phyloP scores from a whole-genome alignment of 192 early-diverging fungal species.

The Coemansia sp. region DNA sequence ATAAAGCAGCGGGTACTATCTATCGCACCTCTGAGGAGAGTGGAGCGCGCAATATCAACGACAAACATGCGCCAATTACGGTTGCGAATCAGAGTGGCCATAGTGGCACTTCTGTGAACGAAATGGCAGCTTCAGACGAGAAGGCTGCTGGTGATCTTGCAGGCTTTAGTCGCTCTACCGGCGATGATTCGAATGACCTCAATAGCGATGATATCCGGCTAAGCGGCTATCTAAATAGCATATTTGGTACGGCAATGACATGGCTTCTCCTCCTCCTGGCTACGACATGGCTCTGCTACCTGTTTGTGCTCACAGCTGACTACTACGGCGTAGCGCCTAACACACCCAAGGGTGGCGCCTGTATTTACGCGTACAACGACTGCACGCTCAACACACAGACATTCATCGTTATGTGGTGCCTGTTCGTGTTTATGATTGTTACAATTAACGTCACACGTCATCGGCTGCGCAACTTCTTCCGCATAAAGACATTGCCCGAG shows the following conservation, averaged over 20 bases:
- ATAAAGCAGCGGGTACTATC: background rate
- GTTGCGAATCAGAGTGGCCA: background rate
- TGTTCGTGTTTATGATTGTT: conserved; percentile 52
- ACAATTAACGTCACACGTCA: conserved; percentile 33
- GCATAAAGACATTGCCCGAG: conserved; percentile 46
- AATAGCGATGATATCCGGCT: conserved; percentile 34
- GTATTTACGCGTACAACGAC: conserved; percentile 36
- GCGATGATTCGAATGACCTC: conserved; percentile 16
- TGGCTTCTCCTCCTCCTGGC: conserved; percentile 40
- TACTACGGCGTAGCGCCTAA: conserved; percentile 39
- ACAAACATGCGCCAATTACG: background rate
- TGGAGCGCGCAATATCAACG: background rate
- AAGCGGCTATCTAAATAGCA: conserved; percentile 47
- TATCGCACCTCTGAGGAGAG: background rate
- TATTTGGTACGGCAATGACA: conserved; percentile 45
- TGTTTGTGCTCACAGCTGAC: conserved; percentile 49
- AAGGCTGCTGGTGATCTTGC: background rate
- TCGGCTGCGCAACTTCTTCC: conserved; percentile 56
- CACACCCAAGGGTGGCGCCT: conserved; percentile 13
- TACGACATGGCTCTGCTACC: conserved; percentile 33
- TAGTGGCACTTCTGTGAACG: conserved; percentile 3
- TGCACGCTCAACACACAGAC: conserved; percentile 37
- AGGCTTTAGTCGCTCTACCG: background rate
- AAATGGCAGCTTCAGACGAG: conserved; percentile 5
- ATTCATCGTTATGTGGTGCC: conserved; percentile 57